Percentiles rank a stretch among this genome's conserved stretches.
phyloP scores from a whole-genome alignment of 495 filamentous ascomycete genomes.

The Margaritispora aquatica region DNA sequence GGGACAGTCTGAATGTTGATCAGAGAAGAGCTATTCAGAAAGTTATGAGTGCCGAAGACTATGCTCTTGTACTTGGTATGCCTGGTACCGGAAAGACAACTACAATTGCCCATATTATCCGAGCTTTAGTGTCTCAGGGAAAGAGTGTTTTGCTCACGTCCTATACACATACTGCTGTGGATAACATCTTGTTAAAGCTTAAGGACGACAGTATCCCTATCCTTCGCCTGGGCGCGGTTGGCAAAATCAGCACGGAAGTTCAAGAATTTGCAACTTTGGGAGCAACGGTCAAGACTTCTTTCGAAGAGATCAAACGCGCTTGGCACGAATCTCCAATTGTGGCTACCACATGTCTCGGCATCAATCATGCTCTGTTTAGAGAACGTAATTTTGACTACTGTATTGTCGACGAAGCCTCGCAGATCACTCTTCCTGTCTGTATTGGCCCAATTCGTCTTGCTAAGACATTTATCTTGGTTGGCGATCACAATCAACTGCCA shows the following conservation, averaged over 20 bases:
- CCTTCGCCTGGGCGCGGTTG: slow-evolving; percentile 70
- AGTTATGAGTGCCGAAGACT: slow-evolving; percentile 91
- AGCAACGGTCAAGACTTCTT: slow-evolving; percentile 58
- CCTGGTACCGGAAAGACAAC: slow-evolving; percentile 97
- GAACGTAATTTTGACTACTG: slow-evolving; percentile 94
- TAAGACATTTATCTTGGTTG: slow-evolving; percentile 88
- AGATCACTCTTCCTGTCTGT: slow-evolving; percentile 93
- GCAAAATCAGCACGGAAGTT: slow-evolving; percentile 84
- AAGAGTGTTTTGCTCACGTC: slow-evolving; percentile 92
- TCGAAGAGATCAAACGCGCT: slow-evolving; percentile 74
- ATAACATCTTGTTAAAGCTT: slow-evolving; percentile 94
- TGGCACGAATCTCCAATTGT: slow-evolving; percentile 84
- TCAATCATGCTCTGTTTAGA: slow-evolving; percentile 82
- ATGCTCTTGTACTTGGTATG: slow-evolving; percentile 94
- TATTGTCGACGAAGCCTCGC: slow-evolving; percentile 95
- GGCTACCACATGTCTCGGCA: slow-evolving; percentile 88
- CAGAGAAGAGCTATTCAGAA: slow-evolving; percentile 83
- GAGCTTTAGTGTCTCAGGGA: slow-evolving; percentile 78
- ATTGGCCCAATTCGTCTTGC: slow-evolving; percentile 91
- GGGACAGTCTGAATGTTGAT: slow-evolving; percentile 70
- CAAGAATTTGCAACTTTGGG: slow-evolving; percentile 75
- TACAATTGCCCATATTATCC: slow-evolving; percentile 95
- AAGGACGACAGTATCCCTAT: slow-evolving; percentile 72
- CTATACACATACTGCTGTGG: slow-evolving; percentile 94
- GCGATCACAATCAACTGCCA: slow-evolving; percentile 92